Conservation (phyloP, 2,329 filamentous ascomycete species). For the Nothopassalora personata region DNA sequence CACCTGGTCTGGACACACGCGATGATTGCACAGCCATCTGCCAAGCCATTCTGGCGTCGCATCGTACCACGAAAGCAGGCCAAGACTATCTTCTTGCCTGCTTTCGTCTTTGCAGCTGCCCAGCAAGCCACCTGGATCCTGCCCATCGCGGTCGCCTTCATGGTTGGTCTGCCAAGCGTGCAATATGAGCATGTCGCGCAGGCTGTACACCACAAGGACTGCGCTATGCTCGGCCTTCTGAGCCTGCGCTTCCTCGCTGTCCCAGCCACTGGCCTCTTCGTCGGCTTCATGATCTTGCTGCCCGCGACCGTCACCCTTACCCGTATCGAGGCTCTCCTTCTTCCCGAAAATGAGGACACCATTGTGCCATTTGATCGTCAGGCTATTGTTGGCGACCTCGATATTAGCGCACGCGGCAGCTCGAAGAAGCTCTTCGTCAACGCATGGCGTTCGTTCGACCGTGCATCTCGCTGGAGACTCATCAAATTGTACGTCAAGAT, state of each 20-base stretch:
- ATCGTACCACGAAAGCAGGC: slow-evolving; percentile 63
- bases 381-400: slow-evolving; percentile 62
- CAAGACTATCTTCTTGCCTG: slow-evolving; percentile 63
- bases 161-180: slow-evolving; percentile 41
- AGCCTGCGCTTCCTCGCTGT: slow-evolving; percentile 41
- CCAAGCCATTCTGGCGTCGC: slow-evolving; percentile 60
- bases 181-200: slow-evolving; percentile 24
- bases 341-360: slow-evolving; percentile 73
- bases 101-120: slow-evolving; percentile 57
- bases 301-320: slow-evolving; percentile 71
- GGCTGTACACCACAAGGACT: slow-evolving; percentile 21
- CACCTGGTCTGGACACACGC: slow-evolving; percentile 79
- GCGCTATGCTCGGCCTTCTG: slow-evolving; percentile 25
- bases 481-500: slow-evolving; percentile 72
- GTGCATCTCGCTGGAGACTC: slow-evolving; percentile 65
- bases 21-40: slow-evolving; percentile 66
- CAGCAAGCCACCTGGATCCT: slow-evolving; percentile 47
- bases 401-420: slow-evolving; percentile 63
- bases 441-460: slow-evolving; percentile 74
- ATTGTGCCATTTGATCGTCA: slow-evolving; percentile 88
- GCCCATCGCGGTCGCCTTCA: slow-evolving; percentile 46
- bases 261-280: slow-evolving; percentile 38
- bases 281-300: slow-evolving; percentile 65
- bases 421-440: slow-evolving; percentile 58
- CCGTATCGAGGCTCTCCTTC: slow-evolving; percentile 80